Base-by-base conservation (phyloP, 2,329 filamentous ascomycete genomes). In the Aspergillus versicolor region DNA sequence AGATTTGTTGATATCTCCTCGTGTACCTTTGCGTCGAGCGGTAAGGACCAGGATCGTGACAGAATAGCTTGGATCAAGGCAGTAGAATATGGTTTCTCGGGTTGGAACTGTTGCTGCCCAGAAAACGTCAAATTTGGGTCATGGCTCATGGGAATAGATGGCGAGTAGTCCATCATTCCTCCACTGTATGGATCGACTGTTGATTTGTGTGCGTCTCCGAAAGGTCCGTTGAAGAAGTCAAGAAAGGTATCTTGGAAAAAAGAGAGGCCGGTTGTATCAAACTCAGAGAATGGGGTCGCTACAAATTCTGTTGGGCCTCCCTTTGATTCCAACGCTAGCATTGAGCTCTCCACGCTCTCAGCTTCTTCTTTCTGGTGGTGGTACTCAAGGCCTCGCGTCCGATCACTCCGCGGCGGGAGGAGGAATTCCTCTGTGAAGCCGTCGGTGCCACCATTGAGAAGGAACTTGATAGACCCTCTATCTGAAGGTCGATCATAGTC, bases 391-490 rank as follows among this genome's bases (percentile, higher is more conserved):
- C 71, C 66, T 46, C 71, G 69, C 24, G 70, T 59, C 12, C 72
- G 70, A 55, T 79, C 75, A 44, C 70, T 69, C 5, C 69, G 67
- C 3, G 76, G 72, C 12, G 77, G 77, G 7, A 79, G 73, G 19
- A 70, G 73, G 52, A 78, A 79, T 15, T 70, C 69, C 57, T 79
- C 75, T 1, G 77, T 78, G 56, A 79, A 79, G 55, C 75, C 77
- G 48, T 78, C 76, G 5, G 73, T 75, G 37, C 77, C 77, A 19
- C 70, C 72, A 62, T 79, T 79, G 5, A 79, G 65, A 8, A 79
- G 71, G 32, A 79, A 79, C 53, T 75, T 75, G 63, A 79, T 79
- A 6, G 77, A 79, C 12, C 76, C 77, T 42, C 76, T 71, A 62
- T 79, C 75, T 3, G 71, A 76, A 12, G 70, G 65, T 47, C 68